Evolutionary conservation across 2,329 filamentous ascomycete genomes (phyloP).

Genomic region (Diaporthe caulivora): DNA sequence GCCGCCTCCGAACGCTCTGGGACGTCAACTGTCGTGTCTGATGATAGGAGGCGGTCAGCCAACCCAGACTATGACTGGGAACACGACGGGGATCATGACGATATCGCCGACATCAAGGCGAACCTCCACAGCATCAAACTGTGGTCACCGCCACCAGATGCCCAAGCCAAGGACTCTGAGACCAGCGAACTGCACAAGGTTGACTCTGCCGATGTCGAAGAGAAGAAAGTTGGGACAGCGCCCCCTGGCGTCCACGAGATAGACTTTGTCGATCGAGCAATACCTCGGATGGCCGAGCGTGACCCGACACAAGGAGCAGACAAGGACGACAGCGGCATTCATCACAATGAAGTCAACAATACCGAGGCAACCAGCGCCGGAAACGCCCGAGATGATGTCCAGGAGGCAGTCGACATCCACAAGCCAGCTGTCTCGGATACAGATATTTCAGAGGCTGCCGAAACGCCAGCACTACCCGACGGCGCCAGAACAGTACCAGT

Average conservation of each 20-base stretch:
- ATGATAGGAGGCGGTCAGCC: background rate
- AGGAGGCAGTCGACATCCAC: accelerated
- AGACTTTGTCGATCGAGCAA: background rate
- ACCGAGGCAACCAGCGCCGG: background rate
- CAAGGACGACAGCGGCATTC: background rate
- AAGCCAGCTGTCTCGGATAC: background rate
- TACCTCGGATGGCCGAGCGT: background rate
- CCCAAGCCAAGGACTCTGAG: background rate
- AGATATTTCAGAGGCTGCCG: background rate
- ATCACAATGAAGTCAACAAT: background rate
- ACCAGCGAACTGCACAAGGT: background rate
- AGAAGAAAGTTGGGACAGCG: background rate
- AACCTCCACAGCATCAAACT: background rate
- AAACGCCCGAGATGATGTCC: too few species aligned
- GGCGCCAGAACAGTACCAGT: background rate
- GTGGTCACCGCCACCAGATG: background rate
- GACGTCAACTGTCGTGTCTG: background rate
- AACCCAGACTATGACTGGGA: slow-evolving; percentile 26
- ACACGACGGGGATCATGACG: background rate
- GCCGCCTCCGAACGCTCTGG: background rate
- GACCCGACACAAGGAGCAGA: background rate
- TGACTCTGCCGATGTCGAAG: background rate
- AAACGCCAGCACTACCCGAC: background rate
- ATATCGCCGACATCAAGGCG: background rate
- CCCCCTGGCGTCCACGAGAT: background rate